These are phyloP conservation scores for Bryoglossum gracile DNA, from an alignment of 495 filamentous ascomycete species.

Conservation along the genomic window DNA sequence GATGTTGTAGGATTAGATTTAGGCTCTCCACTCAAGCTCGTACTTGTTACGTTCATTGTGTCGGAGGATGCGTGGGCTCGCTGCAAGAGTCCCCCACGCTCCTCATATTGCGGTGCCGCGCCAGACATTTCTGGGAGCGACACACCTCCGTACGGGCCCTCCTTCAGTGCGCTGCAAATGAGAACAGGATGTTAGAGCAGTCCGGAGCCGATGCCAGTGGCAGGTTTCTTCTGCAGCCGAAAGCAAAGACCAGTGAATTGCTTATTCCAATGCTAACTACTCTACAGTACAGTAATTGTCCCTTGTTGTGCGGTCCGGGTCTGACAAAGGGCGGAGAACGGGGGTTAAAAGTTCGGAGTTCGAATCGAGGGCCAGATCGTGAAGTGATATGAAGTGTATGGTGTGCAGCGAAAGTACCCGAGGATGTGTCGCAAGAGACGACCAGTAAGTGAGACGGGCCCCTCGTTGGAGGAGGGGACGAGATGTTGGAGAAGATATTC, in stretches of 20 bases:
- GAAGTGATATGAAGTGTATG: too few relatives aligned
- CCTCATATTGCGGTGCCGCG: slow-evolving; percentile 21
- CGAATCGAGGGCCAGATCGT: too few relatives aligned
- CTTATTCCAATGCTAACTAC: not conserved
- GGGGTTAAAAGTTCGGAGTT: too few relatives aligned
- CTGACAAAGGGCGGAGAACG: too few relatives aligned
- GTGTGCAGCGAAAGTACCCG: not conserved
- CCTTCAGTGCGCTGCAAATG: too few relatives aligned
- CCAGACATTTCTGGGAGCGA: slow-evolving; percentile 25
- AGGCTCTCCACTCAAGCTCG: slow-evolving; percentile 8
- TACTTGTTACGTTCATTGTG: slow-evolving; percentile 6
- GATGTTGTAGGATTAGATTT: slow-evolving; percentile 20
- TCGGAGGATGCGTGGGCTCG: slow-evolving; percentile 13
- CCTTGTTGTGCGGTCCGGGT: too few relatives aligned
- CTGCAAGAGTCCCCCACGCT: slow-evolving; percentile 26
- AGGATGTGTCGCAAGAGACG: slow-evolving; percentile 5
- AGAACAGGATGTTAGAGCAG: not conserved
- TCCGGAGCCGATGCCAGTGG: not conserved
- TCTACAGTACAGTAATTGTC: not conserved
- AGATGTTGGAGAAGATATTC: too few relatives aligned
- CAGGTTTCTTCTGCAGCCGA: not conserved
- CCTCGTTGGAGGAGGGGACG: not conserved
- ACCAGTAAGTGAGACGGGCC: not conserved
- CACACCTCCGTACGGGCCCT: slow-evolving; percentile 9
- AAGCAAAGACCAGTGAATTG: not conserved